Base-by-base conservation (phyloP, 2,329 filamentous ascomycete species). In the Colletotrichum lindemuthianum region DNA sequence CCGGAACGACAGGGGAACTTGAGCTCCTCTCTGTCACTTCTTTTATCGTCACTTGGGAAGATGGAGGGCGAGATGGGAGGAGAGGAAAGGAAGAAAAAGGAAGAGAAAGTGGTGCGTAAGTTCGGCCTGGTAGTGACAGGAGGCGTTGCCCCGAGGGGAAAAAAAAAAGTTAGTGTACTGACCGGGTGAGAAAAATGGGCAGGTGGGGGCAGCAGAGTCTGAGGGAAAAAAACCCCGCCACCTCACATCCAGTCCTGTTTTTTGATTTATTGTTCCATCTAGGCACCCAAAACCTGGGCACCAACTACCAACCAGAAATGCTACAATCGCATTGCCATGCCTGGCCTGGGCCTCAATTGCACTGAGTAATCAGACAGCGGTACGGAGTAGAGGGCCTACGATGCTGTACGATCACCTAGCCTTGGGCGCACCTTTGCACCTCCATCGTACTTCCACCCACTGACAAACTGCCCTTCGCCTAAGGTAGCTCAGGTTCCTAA, bases 11-110 rank as follows among this genome's bases (percentile, higher is more conserved):
- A 79, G 77, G 73, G 73, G 72, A 69, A 65, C 63, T 65, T 47
- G 67, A 70, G 70, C 73, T 74, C 67, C 71, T 77, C 24, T 24
- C 77, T 78, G 77, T 71, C 76, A 73, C 75, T 77, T 75, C 76
- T 72, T 73, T 72, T 75, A 73, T 73, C 74, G 75, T 77, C 75
- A 71, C 76, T 77, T 72, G 72, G 70, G 67, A 57, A 57, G 63
- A 61, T 66, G 58, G 56, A 57, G 67, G 59, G 50, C 51, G 54
- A 60, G 56, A 53, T 56, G 50, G 53, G 52, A 63, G 51, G 40
- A 66, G 55, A 37, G 34, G 60, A 36, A 52, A 45, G 41, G 45
- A 37, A 63, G 48, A 45, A 60, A 53, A 60, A 68, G 65, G 68
- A 69, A 66, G 69, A 60, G 66, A 58, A 67, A 68, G 56, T 60